A percentile compares a stretch with the other conserved stretches of the same genome.
Evolutionary conservation across 345 rosid genomes (phyloP).

Genomic region (Euclidium syriacum): DNA sequence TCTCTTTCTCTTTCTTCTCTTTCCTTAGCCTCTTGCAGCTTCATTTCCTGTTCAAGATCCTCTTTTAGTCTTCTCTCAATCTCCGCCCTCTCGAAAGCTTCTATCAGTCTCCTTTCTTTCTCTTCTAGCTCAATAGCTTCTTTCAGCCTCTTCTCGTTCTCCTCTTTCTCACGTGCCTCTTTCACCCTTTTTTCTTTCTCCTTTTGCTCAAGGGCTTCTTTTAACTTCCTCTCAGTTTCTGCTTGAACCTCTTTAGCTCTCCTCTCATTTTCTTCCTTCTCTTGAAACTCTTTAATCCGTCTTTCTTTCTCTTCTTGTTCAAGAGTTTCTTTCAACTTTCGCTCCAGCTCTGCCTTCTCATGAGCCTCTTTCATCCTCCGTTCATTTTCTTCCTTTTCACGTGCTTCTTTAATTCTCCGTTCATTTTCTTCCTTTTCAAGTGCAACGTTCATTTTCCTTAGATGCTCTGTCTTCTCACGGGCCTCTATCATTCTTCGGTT

Average conservation of each 20-base stretch:
- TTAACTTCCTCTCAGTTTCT: slow-evolving; percentile 32
- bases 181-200: slow-evolving; percentile 32
- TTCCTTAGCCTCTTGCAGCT: slow-evolving; percentile 26
- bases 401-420: slow-evolving; percentile 28
- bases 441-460: slow-evolving; percentile 32
- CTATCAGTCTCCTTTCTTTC: slow-evolving; percentile 28
- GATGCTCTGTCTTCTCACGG: slow-evolving; percentile 32
- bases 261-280: slow-evolving; percentile 43
- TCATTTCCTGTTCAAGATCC: slow-evolving; percentile 28
- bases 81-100: slow-evolving; percentile 34
- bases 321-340: slow-evolving; percentile 32
- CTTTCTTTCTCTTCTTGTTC: slow-evolving; percentile 47
- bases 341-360: slow-evolving; percentile 39
- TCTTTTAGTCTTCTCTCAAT: slow-evolving; percentile 35
- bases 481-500: slow-evolving; percentile 43
- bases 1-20: slow-evolving; percentile 30
- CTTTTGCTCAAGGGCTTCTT: slow-evolving; percentile 29
- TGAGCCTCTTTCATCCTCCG: slow-evolving; percentile 33
- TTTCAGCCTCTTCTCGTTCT: slow-evolving; percentile 32
- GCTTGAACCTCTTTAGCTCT: slow-evolving; percentile 35
- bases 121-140: slow-evolving; percentile 39
- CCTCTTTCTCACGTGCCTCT: slow-evolving; percentile 45
- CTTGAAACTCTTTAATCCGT: slow-evolving; percentile 36
- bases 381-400: slow-evolving; percentile 34
- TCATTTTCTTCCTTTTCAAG: slow-evolving; percentile 37